phyloP scores from a whole-genome alignment of 2,329 filamentous ascomycete species.

The Cryphonectria nitschkei region DNA sequence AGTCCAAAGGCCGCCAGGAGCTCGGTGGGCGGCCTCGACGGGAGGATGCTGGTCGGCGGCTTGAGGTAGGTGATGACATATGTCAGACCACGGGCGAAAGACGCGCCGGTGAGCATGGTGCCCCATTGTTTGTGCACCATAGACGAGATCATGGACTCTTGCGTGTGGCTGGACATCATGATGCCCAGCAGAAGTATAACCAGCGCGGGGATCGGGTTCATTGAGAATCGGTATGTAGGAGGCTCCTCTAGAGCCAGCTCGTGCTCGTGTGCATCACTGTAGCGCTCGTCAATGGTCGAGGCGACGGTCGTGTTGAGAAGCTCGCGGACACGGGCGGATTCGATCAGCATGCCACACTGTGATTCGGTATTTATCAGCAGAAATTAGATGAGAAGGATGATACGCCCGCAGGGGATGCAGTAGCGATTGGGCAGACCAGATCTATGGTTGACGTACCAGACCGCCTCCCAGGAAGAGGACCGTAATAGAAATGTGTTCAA shows the following conservation, averaged over 20 bases:
- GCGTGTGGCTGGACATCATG: slow-evolving; percentile 95
- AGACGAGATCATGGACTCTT: slow-evolving; percentile 78
- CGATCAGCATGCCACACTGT: slow-evolving; percentile 81
- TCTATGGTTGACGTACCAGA: slow-evolving; percentile 59
- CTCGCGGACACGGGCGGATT: slow-evolving; percentile 71
- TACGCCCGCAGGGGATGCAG: slow-evolving; percentile 8
- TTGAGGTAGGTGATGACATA: slow-evolving; percentile 80
- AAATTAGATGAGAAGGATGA: neutral
- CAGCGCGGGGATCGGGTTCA: slow-evolving; percentile 87
- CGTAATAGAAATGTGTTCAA: slow-evolving; percentile 92
- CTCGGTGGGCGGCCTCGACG: slow-evolving; percentile 87
- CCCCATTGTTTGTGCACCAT: slow-evolving; percentile 98
- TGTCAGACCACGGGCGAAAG: slow-evolving; percentile 76
- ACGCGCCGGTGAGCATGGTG: slow-evolving; percentile 77
- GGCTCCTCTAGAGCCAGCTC: slow-evolving; percentile 59
- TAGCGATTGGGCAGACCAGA: slow-evolving; percentile 15
- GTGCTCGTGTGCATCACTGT: slow-evolving; percentile 48
- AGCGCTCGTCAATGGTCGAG: slow-evolving; percentile 39
- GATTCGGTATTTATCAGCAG: slow-evolving; percentile 29
- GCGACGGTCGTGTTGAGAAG: slow-evolving; percentile 62
- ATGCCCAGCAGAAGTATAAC: slow-evolving; percentile 85
- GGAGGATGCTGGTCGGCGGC: slow-evolving; percentile 78
- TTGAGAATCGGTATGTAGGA: slow-evolving; percentile 70
- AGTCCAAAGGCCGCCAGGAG: slow-evolving; percentile 86
- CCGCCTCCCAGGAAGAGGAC: slow-evolving; percentile 93